Base-by-base conservation (phyloP, 225 moss, liverwort and hornwort species). In the Pseudisothecium myosuroides region DNA sequence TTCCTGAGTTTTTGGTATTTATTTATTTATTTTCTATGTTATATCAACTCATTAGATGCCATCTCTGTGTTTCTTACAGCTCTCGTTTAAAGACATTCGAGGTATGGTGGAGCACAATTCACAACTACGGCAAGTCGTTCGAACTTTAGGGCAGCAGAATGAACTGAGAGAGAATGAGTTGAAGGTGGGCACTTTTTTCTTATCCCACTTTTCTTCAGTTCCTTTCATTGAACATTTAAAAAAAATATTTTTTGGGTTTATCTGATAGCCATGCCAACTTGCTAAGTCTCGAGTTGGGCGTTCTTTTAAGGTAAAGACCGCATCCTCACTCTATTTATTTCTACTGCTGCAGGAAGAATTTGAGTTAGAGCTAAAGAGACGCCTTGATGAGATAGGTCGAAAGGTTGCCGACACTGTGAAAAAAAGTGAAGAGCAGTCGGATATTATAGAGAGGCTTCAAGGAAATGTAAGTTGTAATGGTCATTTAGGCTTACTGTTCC, bases 81-180 rank as follows among this genome's bases (percentile, higher is more conserved):
- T 96, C 54, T 92, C 98, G 56, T 98, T 98, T 72, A 98, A 95
- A 91, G 98, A 98, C 88, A 97, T 98, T 80, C 93, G 95, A 92
- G 98, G 97, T 72, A 95, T 98, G 98, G 98, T 98, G 82, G 98
- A 97, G 93, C 97, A 97, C 85, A 98, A 98, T 89, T 96, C 96
- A 88, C 96, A 96, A 69, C 65, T 98, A 86, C 97, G 98, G 83
- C 94, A 95, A 83, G 89, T 98, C 86, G 96, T 97, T 65, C 92
- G 97, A 93, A 92, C 94, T 78, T 93, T 98, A 81, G 96, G 96
- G 75, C 94, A 97, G 90, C 96, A 98, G 92, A 96, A 92, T 90
- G 98, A 98, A 89, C 78, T 96, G 85, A 96, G 94, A 89, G 98
- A 96, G 94, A 89, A 93, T 50, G 96, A 96, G 90, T 81, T 98